A percentile compares a stretch with the other conserved stretches of the same genome.
Conservation (phyloP, 441 rosid species). For the Rhodomyrtus psidioides region DNA sequence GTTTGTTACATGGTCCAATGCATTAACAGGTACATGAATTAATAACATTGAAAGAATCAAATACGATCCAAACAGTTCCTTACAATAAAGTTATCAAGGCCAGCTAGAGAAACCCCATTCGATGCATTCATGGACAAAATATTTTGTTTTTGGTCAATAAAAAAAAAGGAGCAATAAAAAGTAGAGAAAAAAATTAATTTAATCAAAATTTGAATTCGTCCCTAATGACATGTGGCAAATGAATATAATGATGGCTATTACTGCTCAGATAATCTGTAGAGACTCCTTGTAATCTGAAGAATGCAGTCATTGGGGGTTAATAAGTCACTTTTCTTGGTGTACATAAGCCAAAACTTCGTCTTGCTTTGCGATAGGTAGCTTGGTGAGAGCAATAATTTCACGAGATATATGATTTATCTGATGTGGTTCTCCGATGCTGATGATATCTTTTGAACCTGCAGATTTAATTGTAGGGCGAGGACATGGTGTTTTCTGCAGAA, state of each 20-base stretch:
- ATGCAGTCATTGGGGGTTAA: not conserved
- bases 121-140: not conserved
- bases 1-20: not conserved
- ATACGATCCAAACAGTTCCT: not conserved
- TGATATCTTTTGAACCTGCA: not conserved
- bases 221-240: slow-evolving; percentile 16
- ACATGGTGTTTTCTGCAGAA: no score
- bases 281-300: not conserved
- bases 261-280: not conserved
- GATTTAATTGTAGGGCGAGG: not conserved
- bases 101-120: slow-evolving; percentile 21
- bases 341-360: not conserved
- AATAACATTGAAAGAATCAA: not conserved
- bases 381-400: not conserved
- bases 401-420: not conserved
- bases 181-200: not conserved
- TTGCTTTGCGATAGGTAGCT: not conserved
- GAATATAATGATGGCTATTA: not conserved
- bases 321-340: not conserved
- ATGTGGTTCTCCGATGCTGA: not conserved
- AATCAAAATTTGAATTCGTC: slow-evolving; percentile 23
- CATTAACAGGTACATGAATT: slow-evolving; percentile 17
- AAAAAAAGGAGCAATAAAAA: no score
- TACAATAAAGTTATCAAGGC: not conserved
- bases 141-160: not conserved